Base-by-base conservation (phyloP, 2,329 filamentous ascomycete species). In the Neobulgaria alba region DNA sequence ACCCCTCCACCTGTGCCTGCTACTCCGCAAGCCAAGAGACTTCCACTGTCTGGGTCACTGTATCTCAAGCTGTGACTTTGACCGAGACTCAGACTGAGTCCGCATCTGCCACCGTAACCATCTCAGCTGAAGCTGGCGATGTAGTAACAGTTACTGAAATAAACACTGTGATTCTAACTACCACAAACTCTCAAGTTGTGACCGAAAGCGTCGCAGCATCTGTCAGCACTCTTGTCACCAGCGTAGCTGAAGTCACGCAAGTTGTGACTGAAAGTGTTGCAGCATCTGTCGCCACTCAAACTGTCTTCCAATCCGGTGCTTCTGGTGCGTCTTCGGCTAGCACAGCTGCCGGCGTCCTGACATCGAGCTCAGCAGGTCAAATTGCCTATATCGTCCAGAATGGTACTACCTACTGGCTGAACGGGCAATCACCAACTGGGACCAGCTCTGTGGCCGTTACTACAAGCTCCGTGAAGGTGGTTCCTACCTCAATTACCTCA, bases 381-480 rank as follows among this genome's bases (percentile, higher is more conserved):
- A n/a, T 19, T 18, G 19, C 9, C 5, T 35, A 35, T n/a, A 20
- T 35, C 7, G 33, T 35, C 5, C 17, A 35, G 7, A 23, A 36
- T 38, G 43, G 39, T n/a, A 44, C 34, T 7, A 55, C 51, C 3
- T 36, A 45, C n/a, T 55, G 48, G 52, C 33, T 53, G 14, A 48
- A 51, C 45, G 53, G 51, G 14, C 40, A 49, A 10, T 45, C 48
- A 19, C 52, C 54, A 15, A 29, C 31, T 23, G 16, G 50, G 1
- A 36, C 36, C 12, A 33, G 45, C 8, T 48, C 48, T 0, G 44
- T 46, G 19, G 46, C 50, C 8, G 41, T 48, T n/a, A 14, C 43
- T 15, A 52, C 52, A 3, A 51, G 38, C 10, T 40, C 45, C 19
- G 36, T 57, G 23, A 57, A 50, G 9, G 42, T 57, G 15, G 18